Evolutionary conservation across 208 protist genomes (phyloP), one percentile per base, ranked within the genome.

Genomic region (Naegleria gruberi): DNA sequence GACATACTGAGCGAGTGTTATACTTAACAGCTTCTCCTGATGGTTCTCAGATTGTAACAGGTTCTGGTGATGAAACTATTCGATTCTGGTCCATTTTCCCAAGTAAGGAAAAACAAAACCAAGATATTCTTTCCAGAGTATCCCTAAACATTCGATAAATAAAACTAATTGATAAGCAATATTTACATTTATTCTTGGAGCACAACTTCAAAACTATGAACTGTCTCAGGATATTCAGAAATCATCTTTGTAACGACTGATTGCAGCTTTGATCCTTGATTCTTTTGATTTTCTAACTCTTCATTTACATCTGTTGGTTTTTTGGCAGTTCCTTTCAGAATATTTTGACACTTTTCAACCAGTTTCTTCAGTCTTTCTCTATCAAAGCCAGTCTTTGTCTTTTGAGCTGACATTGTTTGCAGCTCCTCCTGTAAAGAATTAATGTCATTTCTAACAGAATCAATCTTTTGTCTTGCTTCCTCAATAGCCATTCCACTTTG

Each of bases 401-500:
- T 77, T 37, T 37, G 17, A 6, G 30, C 12, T 37, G 17, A 37
- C 0, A 77, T 12, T 37, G 30, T 37, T 37, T 77, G 65, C 34
- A 77, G 26, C 34, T 77, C 65, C 8, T 37, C 30, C 8, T 77
- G 65, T 8, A 77, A n/a, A 30, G 12, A 8, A 1, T 19, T 37
- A 19, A 77, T 77, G 0, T 77, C 65, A 37, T 37, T 8, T 37
- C 34, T 77, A 37, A 37, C 34, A 8, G 17, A 5, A 8, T 30
- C 26, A 37, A 77, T 77, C n/a, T 6, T 37, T 19, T 77, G 26
- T 77, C n/a, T 77, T 19, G 30, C 30, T n/a, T 77, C 65, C 8
- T 77, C 30, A 15, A 77, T 77, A 15, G 17, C 30, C 2, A 19
- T 7, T 37, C 30, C 94, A 15, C 92, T 95, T 30, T 94, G 93